These are phyloP conservation scores for Lachnellula cervina DNA, from an alignment of 2,329 filamentous ascomycete genomes.

Conservation along the genomic window DNA sequence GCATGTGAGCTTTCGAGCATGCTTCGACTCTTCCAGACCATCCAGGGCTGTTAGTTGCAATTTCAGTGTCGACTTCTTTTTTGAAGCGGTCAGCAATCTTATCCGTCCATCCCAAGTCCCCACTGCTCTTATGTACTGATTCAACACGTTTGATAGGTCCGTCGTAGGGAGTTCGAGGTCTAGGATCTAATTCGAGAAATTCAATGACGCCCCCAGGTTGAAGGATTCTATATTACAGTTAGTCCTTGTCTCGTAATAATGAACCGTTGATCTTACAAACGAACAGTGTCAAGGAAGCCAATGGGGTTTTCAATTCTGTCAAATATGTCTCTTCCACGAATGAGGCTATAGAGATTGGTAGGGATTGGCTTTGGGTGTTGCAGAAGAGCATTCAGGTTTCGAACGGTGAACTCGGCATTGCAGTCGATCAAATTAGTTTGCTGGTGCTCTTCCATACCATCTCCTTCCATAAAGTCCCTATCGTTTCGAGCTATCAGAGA, in stretches of 20 bases:
- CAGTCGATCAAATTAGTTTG: slow-evolving; percentile 13
- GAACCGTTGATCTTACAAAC: slow-evolving; percentile 16
- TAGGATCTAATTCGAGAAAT: slow-evolving; percentile 29
- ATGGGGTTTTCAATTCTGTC: slow-evolving; percentile 27
- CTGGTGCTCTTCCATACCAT: neutral
- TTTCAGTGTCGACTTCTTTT: slow-evolving; percentile 20
- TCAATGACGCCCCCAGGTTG: slow-evolving; percentile 30
- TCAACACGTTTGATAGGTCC: neutral
- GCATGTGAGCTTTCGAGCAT: slow-evolving; percentile 22
- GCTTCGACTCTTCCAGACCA: slow-evolving; percentile 26
- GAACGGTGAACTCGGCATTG: slow-evolving; percentile 25
- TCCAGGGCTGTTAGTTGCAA: slow-evolving; percentile 22
- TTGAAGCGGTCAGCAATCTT: slow-evolving; percentile 25
- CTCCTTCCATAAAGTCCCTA: slow-evolving; percentile 25
- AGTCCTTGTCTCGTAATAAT: neutral
- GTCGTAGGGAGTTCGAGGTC: slow-evolving; percentile 18
- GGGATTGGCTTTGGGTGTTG: slow-evolving; percentile 21
- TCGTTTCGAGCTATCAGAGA: neutral
- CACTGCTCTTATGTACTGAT: slow-evolving; percentile 15
- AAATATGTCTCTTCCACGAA: slow-evolving; percentile 29
- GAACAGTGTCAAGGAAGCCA: slow-evolving; percentile 27
- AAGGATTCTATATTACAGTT: slow-evolving; percentile 14
- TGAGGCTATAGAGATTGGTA: slow-evolving; percentile 25
- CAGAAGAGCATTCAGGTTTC: slow-evolving; percentile 26
- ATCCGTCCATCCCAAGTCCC: slow-evolving; percentile 24